phyloP scores from a whole-genome alignment of 331 rosid genomes.

The Stylosanthes scabra region DNA sequence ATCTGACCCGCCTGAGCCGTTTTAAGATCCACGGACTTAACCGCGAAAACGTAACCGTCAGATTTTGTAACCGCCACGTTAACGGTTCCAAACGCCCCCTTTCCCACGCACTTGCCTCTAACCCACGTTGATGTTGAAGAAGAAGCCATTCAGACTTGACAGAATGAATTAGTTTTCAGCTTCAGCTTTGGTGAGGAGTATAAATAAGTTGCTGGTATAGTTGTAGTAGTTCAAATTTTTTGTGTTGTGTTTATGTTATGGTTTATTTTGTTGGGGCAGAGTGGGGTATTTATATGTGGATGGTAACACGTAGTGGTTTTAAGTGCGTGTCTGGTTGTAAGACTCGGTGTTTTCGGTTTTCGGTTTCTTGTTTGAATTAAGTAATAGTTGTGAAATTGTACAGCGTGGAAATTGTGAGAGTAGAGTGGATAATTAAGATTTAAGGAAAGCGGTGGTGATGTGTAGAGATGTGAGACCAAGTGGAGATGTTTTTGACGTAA shows the following conservation, averaged over 20 bases:
- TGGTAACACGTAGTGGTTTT: not conserved
- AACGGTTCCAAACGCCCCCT: slow-evolving; percentile 78
- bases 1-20: slow-evolving; percentile 42
- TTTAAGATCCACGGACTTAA: slow-evolving; percentile 69
- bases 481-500: slow-evolving; percentile 46
- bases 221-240: not conserved
- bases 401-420: slow-evolving; percentile 46
- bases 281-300: slow-evolving; percentile 32
- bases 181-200: not conserved
- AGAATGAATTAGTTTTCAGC: not conserved
- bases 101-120: slow-evolving; percentile 72
- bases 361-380: not conserved
- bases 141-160: slow-evolving; percentile 30
- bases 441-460: slow-evolving; percentile 54
- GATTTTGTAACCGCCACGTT: slow-evolving; percentile 50
- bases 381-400: not conserved
- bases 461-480: not conserved
- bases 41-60: slow-evolving; percentile 70
- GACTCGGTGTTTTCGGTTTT: slow-evolving; percentile 38
- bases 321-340: slow-evolving; percentile 36
- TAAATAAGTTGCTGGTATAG: too few relatives aligned
- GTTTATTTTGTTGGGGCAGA: slow-evolving; percentile 18
- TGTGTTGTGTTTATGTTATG: not conserved
- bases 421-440: slow-evolving; percentile 55
- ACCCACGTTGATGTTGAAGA: slow-evolving; percentile 52